phyloP scores from a whole-genome alignment of 768 basidiomycete species.

The Rhizopogon rudus region DNA sequence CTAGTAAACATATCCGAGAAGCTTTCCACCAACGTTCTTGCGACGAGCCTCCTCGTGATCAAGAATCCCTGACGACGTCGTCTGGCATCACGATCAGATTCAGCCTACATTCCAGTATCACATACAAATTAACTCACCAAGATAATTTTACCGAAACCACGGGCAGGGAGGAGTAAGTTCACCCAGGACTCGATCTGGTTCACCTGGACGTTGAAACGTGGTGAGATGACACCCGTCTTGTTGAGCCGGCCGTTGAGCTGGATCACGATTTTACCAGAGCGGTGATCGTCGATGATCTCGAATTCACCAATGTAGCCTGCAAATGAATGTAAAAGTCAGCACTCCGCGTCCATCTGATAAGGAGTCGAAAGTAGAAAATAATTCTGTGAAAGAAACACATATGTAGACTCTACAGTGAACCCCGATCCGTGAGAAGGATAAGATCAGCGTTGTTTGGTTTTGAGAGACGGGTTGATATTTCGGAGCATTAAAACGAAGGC shows the following conservation, averaged over 20 bases:
- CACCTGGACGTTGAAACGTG: conserved; percentile 94
- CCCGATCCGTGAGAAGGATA: conserved; percentile 9
- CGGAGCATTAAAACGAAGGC: conserved; percentile 83
- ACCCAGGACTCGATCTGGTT: conserved; percentile 94
- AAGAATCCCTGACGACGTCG: conserved; percentile 96
- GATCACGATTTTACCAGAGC: conserved; percentile 95
- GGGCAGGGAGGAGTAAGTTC: conserved; percentile 91
- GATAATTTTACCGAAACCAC: conserved; percentile 96
- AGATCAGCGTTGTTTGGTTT: conserved; percentile 54
- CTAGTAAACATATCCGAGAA: conserved; percentile 90
- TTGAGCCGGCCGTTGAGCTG: conserved; percentile 98
- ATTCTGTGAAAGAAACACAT: neutral
- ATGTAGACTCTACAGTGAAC: conserved; percentile 32
- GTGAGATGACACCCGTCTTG: conserved; percentile 99
- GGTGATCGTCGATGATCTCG: conserved; percentile 98
- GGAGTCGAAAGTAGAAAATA: conserved; percentile 11
- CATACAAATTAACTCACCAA: conserved; percentile 48
- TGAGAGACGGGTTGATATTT: conserved; percentile 52
- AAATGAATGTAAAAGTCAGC: conserved; percentile 3
- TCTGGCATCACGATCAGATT: conserved; percentile 39
- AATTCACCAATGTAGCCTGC: conserved; percentile 98
- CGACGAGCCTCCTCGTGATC: conserved; percentile 99
- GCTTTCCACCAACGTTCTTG: conserved; percentile 96
- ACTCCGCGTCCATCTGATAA: conserved; percentile 34
- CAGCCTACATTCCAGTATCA: neutral